Base-by-base conservation (phyloP, 2,329 filamentous ascomycete species). In the Colletotrichum falcatum region DNA sequence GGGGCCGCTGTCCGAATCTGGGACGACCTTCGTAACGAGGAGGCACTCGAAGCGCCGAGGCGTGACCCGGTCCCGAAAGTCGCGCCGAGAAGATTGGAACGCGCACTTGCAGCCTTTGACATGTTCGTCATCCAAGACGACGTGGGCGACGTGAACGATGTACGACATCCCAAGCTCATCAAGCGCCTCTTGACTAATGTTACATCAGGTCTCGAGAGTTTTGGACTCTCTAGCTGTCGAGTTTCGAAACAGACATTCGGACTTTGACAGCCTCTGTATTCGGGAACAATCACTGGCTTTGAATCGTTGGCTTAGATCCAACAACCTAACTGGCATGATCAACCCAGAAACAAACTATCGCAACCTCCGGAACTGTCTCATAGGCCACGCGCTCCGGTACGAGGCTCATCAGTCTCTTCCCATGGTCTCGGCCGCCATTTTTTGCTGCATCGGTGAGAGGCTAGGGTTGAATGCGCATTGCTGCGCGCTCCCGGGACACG, bases 361-460 rank as follows among this genome's bases (percentile, higher is more conserved):
- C 74, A 91, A 92, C 69, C 81, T 98, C 68, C 89, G 93, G 72
- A 97, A 98, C 80, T 97, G 93, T 75, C 93, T 97, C 75, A 90
- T 99, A 66, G 94, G 94, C 12, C 86, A 97, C 72, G 94, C 93
- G 5, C 84, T 98, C 53, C 90, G 89, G 44, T 90, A 92, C 60
- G 82, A 88, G 8, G 86, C 88, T 0, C 94, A 97, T 76, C 90
- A 93, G 35, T 95, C 94, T 1, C 85, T 98, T 11, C 96, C 95
- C 1, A 86, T 98, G 61, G 92, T 98, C 72, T 96, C 94, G 1
- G 92, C 92, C 65, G 92, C 91, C 70, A 97, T 98, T 72, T 99
- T 92, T 81, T 96, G 92, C 77, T 91, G 90, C 67, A 80, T 98
- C 20, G 95, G 94, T 0, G 86, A 88, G 65, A 87, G 92, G 46